A percentile compares a stretch with the other conserved stretches of the same genome.
Conservation (phyloP, 2,329 filamentous ascomycete genomes). For the Cadophora gregata region DNA sequence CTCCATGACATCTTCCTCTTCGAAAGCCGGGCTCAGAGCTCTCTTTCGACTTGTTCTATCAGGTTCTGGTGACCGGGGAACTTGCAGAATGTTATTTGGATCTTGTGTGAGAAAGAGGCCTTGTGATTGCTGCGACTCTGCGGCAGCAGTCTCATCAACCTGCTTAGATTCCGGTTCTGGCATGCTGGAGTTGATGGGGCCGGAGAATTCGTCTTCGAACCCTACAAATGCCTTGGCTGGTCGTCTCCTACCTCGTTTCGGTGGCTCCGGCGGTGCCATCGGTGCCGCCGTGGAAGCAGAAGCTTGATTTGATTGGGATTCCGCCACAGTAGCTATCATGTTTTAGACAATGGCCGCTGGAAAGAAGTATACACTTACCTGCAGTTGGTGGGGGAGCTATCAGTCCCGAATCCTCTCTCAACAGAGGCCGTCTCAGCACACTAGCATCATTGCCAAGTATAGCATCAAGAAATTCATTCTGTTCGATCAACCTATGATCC, state of each 20-base stretch:
- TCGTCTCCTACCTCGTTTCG: slow-evolving; percentile 47
- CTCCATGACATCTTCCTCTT: slow-evolving; percentile 64
- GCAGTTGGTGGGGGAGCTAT: slow-evolving; percentile 39
- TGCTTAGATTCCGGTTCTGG: slow-evolving; percentile 45
- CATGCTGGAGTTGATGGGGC: slow-evolving; percentile 41
- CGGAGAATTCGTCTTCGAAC: slow-evolving; percentile 61
- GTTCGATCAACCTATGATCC: slow-evolving; percentile 83
- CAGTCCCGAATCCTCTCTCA: slow-evolving; percentile 51
- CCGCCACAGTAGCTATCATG: slow-evolving; percentile 25
- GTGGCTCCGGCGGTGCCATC: slow-evolving; percentile 31
- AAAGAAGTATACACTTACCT: slow-evolving; percentile 32
- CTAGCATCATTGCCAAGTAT: slow-evolving; percentile 82
- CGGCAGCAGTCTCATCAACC: slow-evolving; percentile 27
- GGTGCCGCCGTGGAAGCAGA: slow-evolving; percentile 14
- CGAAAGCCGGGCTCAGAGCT: slow-evolving; percentile 47
- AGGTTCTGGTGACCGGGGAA: slow-evolving; percentile 29
- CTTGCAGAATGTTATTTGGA: slow-evolving; percentile 31
- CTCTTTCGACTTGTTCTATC: slow-evolving; percentile 49
- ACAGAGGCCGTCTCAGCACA: slow-evolving; percentile 71
- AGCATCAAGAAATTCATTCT: slow-evolving; percentile 90
- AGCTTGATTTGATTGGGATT: slow-evolving; percentile 24
- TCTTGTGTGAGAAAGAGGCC: slow-evolving; percentile 65
- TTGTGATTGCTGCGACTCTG: slow-evolving; percentile 38
- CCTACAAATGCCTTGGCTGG: slow-evolving; percentile 69
- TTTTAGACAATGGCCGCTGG: not conserved